Evolutionary conservation across 2,329 filamentous ascomycete species (phyloP).

Genomic region (Arthroderma sp.): DNA sequence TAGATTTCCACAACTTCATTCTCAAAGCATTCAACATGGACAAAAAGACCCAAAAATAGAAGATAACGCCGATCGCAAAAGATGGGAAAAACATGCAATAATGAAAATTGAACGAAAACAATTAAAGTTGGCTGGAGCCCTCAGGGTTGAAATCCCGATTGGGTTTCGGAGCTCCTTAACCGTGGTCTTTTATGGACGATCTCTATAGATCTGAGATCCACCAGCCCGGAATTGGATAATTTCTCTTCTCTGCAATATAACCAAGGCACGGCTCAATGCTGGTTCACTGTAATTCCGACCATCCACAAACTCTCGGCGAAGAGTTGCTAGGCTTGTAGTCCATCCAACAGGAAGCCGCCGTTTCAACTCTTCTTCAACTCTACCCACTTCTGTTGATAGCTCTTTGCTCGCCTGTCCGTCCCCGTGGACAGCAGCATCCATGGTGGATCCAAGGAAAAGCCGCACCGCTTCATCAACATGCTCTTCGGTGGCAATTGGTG

Average conservation of each 20-base stretch:
- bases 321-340: conserved; percentile 77
- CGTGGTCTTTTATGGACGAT: conserved; percentile 16
- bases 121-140: no score
- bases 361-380: conserved; percentile 79
- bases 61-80: no score
- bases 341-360: conserved; percentile 84
- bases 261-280: conserved; percentile 67
- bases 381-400: conserved; percentile 75
- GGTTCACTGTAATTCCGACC: conserved; percentile 82
- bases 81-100: no score
- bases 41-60: no score
- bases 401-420: conserved; percentile 73
- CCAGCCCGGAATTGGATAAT: conserved; percentile 44
- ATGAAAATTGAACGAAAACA: no score
- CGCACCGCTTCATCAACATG: conserved; percentile 97
- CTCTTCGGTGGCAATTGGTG: conserved; percentile 70
- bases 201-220: conserved; percentile 36
- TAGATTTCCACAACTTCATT: conserved; percentile 2
- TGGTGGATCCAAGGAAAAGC: conserved; percentile 88
- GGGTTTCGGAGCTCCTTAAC: background rate
- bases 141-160: background rate
- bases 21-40: background rate
- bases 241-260: conserved; percentile 76
- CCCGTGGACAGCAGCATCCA: conserved; percentile 93
- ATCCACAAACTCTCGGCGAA: conserved; percentile 84